A percentile compares a stretch with the other conserved stretches of the same genome.
Evolutionary conservation across 805 yeast genomes (phyloP).

Genomic region (Candida multigemmis): DNA sequence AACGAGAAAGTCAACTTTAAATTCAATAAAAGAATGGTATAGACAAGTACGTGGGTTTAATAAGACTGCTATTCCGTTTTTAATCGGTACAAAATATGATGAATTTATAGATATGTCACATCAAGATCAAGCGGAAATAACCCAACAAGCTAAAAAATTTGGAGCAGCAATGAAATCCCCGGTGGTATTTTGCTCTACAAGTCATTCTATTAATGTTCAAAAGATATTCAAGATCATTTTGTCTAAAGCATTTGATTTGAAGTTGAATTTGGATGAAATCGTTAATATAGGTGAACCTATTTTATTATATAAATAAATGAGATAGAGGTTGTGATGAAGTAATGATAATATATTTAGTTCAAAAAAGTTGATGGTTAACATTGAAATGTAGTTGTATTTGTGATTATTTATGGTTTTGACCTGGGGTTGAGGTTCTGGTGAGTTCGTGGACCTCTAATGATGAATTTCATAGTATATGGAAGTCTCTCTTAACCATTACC

Average conservation of each 20-base stretch:
- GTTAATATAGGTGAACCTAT: slow-evolving; percentile 87
- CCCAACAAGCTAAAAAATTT: slow-evolving; percentile 72
- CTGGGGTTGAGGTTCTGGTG: no score
- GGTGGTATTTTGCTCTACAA: slow-evolving; percentile 81
- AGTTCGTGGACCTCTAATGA: no score
- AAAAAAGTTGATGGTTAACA: no score
- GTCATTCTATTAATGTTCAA: slow-evolving; percentile 87
- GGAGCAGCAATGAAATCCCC: slow-evolving; percentile 86
- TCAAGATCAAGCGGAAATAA: slow-evolving; percentile 76
- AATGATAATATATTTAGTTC: no score
- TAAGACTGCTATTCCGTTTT: slow-evolving; percentile 80
- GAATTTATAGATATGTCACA: slow-evolving; percentile 69
- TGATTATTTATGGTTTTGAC: no score
- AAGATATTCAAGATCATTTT: slow-evolving; percentile 87
- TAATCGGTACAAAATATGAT: slow-evolving; percentile 93
- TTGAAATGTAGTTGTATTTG: no score
- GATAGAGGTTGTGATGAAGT: no score
- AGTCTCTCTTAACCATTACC: no score
- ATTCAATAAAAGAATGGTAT: slow-evolving; percentile 92
- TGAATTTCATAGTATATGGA: no score
- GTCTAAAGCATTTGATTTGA: slow-evolving; percentile 83
- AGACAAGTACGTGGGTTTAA: slow-evolving; percentile 85
- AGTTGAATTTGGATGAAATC: slow-evolving; percentile 76
- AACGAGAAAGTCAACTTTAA: slow-evolving; percentile 76
- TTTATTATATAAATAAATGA: slow-evolving; percentile 45